phyloP scores from a whole-genome alignment of 192 early-diverging fungal genomes.

The Funneliformis geosporum region DNA sequence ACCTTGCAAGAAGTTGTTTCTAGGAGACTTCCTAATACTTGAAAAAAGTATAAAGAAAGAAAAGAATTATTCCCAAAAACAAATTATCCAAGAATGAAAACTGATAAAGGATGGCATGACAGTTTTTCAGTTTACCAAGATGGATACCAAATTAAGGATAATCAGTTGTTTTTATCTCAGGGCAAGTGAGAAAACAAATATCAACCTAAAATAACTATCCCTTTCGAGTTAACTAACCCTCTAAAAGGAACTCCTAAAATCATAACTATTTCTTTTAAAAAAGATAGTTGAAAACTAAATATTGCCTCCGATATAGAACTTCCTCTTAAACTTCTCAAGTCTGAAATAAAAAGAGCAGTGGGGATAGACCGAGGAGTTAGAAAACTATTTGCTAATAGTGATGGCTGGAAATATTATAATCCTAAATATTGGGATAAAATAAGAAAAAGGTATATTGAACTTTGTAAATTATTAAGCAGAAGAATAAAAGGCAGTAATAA shows the following conservation, averaged over 20 bases:
- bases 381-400: neutral
- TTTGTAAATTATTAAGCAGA: neutral
- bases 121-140: neutral
- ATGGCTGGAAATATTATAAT: neutral
- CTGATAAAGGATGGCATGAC: neutral
- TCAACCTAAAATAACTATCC: neutral
- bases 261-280: neutral
- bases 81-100: neutral
- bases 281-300: neutral
- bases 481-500: neutral
- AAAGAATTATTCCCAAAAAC: neutral
- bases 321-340: no score
- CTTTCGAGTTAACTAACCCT: neutral
- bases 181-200: neutral
- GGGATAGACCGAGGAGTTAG: neutral
- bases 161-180: neutral
- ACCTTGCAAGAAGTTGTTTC: neutral
- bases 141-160: neutral
- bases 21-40: neutral
- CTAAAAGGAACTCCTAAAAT: neutral
- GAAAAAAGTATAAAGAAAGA: neutral
- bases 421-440: neutral
- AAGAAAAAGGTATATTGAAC: neutral
- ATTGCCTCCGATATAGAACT: neutral
- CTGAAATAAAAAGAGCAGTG: no score